Percentiles rank a stretch among this genome's conserved stretches.
These are phyloP conservation scores for Penicillium sp. DNA, from an alignment of 2,329 filamentous ascomycete species.

Conservation along the genomic window DNA sequence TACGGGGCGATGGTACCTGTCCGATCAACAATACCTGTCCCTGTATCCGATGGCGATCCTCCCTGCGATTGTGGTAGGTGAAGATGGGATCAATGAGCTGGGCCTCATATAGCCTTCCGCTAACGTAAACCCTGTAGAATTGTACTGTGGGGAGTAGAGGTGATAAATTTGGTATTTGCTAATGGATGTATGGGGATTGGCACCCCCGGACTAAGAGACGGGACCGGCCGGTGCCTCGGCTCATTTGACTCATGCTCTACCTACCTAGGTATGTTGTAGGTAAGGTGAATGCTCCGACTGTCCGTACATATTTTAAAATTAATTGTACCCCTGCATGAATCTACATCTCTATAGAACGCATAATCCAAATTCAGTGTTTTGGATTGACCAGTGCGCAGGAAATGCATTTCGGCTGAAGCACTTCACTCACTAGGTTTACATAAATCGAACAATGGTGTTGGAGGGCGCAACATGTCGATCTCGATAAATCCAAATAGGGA, in stretches of 20 bases:
- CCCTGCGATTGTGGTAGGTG: neutral
- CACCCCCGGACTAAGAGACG: conserved; percentile 4
- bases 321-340: neutral
- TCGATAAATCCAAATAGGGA: neutral
- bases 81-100: neutral
- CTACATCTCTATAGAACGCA: neutral
- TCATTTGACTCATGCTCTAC: neutral
- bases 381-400: neutral
- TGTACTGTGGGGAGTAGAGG: neutral
- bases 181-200: neutral
- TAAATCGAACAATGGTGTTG: neutral
- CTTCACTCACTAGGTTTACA: neutral
- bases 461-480: neutral
- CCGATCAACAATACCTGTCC: neutral
- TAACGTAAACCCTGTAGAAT: neutral
- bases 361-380: neutral
- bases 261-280: too few relatives aligned
- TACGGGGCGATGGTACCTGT: neutral
- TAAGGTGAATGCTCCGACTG: neutral
- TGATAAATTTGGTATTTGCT: neutral
- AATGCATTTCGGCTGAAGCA: neutral
- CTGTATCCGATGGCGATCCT: neutral
- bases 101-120: neutral
- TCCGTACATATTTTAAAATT: neutral
- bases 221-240: conserved; percentile 19